These are phyloP conservation scores for Fusarium globosum DNA, from an alignment of 2,329 filamentous ascomycete species.

Conservation along the genomic window DNA sequence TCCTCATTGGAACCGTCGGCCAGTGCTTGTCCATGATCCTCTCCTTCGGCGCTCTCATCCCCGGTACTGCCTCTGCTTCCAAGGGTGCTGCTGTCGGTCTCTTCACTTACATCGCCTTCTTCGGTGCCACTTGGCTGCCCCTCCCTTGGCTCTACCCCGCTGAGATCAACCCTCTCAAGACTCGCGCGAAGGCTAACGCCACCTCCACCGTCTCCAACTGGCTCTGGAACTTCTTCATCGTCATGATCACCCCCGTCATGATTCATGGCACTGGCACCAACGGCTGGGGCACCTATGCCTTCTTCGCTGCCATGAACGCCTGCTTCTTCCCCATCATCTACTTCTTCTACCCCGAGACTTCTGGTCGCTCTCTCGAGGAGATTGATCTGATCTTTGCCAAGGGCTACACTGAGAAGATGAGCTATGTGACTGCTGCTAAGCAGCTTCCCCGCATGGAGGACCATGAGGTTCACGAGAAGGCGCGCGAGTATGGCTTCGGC, in stretches of 20 bases:
- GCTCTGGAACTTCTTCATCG: constrained; percentile 76
- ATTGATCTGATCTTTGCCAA: constrained; percentile 52
- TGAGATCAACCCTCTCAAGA: constrained; percentile 70
- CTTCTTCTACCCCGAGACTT: constrained; percentile 60
- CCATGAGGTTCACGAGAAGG: constrained; percentile 27
- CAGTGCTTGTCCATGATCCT: constrained; percentile 69
- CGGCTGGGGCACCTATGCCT: constrained; percentile 63
- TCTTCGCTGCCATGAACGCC: constrained; percentile 64
- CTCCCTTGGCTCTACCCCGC: constrained; percentile 70
- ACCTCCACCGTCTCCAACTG: constrained; percentile 69
- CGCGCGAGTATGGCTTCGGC: constrained; percentile 22
- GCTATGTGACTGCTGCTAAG: constrained; percentile 67
- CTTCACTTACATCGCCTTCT: constrained; percentile 76
- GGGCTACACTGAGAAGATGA: constrained; percentile 67
- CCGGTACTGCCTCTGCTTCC: constrained; percentile 63
- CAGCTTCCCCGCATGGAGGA: constrained; percentile 57
- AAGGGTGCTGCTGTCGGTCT: constrained; percentile 76
- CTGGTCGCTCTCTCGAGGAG: constrained; percentile 34
- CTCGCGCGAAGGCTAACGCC: constrained; percentile 66
- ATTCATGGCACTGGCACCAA: constrained; percentile 62
- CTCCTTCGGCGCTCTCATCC: constrained; percentile 73
- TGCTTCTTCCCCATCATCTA: constrained; percentile 62
- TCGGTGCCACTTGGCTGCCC: constrained; percentile 72
- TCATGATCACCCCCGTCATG: constrained; percentile 82
- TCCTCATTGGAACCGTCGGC: constrained; percentile 57